Evolutionary conservation across 2,329 filamentous ascomycete genomes (phyloP).

Genomic region (Colletotrichum neosansevieriae): DNA sequence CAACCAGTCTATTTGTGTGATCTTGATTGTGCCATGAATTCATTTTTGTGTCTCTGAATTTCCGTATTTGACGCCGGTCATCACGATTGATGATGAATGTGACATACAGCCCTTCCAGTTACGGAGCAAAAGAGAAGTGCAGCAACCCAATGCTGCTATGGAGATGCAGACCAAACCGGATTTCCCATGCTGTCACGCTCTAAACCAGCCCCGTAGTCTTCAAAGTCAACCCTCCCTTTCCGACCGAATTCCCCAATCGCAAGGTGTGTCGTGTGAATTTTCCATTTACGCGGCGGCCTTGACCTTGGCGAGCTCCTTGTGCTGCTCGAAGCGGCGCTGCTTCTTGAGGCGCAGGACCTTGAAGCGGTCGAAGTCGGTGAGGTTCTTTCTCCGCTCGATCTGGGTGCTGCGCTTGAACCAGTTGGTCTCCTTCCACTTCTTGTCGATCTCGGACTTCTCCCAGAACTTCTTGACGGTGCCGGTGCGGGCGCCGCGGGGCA

Average conservation of each 20-base stretch:
- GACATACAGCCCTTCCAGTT: conserved; percentile 74
- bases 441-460: conserved; percentile 91
- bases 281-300: conserved; percentile 78
- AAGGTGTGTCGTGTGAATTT: conserved; percentile 20
- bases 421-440: conserved; percentile 90
- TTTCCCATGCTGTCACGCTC: conserved; percentile 48
- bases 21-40: conserved; percentile 47
- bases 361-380: conserved; percentile 99
- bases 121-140: conserved; percentile 68
- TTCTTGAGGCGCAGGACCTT: conserved; percentile 99
- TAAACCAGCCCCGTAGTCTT: conserved; percentile 41
- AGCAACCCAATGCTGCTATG: conserved; percentile 66
- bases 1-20: conserved; percentile 40
- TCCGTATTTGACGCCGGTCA: conserved; percentile 76
- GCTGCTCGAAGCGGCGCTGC: conserved; percentile 98
- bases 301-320: conserved; percentile 95
- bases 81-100: conserved; percentile 65
- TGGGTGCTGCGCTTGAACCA: conserved; percentile 95
- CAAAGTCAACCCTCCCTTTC: conserved; percentile 37
- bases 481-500: conserved; percentile 87
- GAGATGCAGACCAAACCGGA: conserved; percentile 59
- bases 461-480: conserved; percentile 87
- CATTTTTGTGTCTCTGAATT: conserved; percentile 64
- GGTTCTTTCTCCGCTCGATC: conserved; percentile 85
- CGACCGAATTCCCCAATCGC: conserved; percentile 37